Percentiles rank a stretch among this genome's conserved stretches.
These are phyloP conservation scores for Schrenkiella parvula DNA, from an alignment of 345 rosid species.

Conservation along the genomic window DNA sequence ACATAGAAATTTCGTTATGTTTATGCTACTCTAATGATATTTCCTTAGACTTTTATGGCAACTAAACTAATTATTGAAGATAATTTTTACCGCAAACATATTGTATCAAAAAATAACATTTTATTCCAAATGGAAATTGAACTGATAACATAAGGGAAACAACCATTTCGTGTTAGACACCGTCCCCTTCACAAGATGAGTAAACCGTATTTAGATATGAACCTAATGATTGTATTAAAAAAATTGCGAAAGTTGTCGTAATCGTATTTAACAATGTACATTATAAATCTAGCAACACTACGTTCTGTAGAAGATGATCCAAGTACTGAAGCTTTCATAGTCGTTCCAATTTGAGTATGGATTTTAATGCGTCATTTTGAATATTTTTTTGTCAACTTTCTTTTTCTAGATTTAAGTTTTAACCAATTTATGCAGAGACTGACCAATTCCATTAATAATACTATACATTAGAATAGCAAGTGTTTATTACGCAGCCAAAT, in stretches of 20 bases:
- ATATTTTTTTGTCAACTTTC: conserved; percentile 1
- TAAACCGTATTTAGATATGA: not conserved
- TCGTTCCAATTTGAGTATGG: not conserved
- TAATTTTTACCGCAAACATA: not conserved
- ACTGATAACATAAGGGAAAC: too few species aligned
- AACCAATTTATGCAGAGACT: not conserved
- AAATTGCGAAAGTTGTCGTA: not conserved
- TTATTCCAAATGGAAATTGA: too few species aligned
- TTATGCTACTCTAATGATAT: not conserved
- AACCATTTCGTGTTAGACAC: too few species aligned
- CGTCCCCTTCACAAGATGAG: too few species aligned
- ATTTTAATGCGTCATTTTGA: not conserved
- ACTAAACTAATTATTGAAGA: not conserved
- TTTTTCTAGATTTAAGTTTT: not conserved
- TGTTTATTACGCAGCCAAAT: not conserved
- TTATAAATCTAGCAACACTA: not conserved
- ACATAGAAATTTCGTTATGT: not conserved
- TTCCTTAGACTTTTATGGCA: not conserved
- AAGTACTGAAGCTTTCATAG: not conserved
- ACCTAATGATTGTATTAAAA: not conserved
- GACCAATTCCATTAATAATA: not conserved
- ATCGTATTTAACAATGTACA: not conserved
- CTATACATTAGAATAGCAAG: not conserved
- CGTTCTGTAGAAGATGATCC: not conserved
- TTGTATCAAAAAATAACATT: too few species aligned